Base-by-base conservation (phyloP, 2,329 filamentous ascomycete genomes). In the Esteya vermicola region DNA sequence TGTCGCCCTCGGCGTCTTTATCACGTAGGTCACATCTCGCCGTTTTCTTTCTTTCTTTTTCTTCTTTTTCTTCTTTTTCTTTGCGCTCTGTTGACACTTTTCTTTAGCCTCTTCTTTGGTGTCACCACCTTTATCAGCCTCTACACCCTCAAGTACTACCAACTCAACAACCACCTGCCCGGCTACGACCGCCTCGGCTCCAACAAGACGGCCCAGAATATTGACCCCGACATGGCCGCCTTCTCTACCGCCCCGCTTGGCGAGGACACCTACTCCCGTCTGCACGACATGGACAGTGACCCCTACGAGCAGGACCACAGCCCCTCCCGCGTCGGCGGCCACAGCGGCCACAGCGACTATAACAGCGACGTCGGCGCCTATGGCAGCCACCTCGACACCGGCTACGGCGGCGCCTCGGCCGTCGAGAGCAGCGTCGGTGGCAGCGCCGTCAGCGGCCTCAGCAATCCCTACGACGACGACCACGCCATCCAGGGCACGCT, bases 181-280 rank as follows among this genome's bases (percentile, higher is more conserved):
- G 75, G 75, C 42, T 77, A 77, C 54, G 72, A 75, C 50, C 63
- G 62, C 39, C 57, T 63, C 38, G 54, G 54, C 44, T 53, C 53
- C 44, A 57, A 55, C 10, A 18, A 21, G 34, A 33, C 32, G 47
- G 48, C 44, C 43, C 57, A 63, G 48, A 70, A 72, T 59, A 78
- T 78, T 48, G 76, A 80, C 53, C 76, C 76, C 1, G 75, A 81
- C 56, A 79, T 79, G 62, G 75, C 75, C 22, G 75, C 75, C 44
- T 81, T 81, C 59, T 78, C 73, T 42, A 77, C 75, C 57, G 72
- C 72, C 13, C 72, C 73, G n/a, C 70, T 76, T 51, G 74, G 75
- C 49, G 75, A 80, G 47, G 75, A 79, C 51, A 68, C 71, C 33
- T 80, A 80, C 51, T 71, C 75, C 38, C 72, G 71, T 13, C 67